Evolutionary conservation across 2,329 filamentous ascomycete species (phyloP).

Genomic region (Colletotrichum plurivorum): DNA sequence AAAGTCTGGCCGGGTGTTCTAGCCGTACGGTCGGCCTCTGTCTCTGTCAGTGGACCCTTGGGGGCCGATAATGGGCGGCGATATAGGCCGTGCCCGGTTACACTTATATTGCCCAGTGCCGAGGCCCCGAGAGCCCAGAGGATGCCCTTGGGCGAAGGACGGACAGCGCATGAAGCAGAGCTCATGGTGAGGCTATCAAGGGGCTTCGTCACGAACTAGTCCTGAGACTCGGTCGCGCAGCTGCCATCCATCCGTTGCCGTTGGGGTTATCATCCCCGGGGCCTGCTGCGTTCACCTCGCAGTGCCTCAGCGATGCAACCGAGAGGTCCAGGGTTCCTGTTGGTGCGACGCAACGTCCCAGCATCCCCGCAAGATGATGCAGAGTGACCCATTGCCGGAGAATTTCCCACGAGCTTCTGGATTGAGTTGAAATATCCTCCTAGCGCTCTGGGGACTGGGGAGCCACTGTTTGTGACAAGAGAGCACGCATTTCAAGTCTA

Average conservation of each 20-base stretch:
- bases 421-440: background rate
- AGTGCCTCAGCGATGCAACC: too few species aligned
- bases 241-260: background rate
- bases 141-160: background rate
- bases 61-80: conserved; percentile 8
- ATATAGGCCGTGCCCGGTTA: conserved; percentile 33
- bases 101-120: conserved; percentile 34
- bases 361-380: background rate
- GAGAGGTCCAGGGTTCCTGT: too few species aligned
- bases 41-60: conserved; percentile 2
- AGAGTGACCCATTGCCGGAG: conserved; percentile 3
- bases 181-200: conserved; percentile 11
- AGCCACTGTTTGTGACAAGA: conserved; percentile 18
- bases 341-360: background rate
- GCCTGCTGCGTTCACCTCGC: too few species aligned
- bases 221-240: background rate
- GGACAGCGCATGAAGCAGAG: conserved; percentile 16
- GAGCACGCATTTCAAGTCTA: conserved; percentile 1
- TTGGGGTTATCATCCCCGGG: too few species aligned
- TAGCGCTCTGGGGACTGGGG: background rate
- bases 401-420: background rate
- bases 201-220: conserved; percentile 8
- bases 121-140: background rate
- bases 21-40: conserved; percentile 2
- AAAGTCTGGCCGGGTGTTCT: conserved; percentile 20